Evolutionary conservation across 805 yeast genomes (phyloP).

Genomic region (Priceomyces fermenticarens): DNA sequence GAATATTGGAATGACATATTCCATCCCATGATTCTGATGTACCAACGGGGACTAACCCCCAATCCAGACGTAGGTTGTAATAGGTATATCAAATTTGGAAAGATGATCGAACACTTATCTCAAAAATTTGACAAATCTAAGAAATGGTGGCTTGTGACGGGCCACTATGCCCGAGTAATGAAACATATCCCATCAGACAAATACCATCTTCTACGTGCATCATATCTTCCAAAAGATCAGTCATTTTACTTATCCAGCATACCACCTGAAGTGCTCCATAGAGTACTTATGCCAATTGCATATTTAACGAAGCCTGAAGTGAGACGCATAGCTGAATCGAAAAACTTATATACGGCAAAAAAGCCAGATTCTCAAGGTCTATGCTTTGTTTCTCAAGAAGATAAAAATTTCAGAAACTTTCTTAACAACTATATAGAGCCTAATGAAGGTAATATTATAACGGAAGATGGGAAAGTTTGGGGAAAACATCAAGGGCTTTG

Average conservation of each 20-base stretch:
- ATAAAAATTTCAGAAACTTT: constrained; percentile 66
- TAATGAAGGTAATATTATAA: constrained; percentile 76
- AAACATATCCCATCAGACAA: constrained; percentile 25
- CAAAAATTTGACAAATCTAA: constrained; percentile 24
- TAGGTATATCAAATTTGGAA: constrained; percentile 82
- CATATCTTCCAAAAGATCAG: constrained; percentile 72
- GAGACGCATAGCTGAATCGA: constrained; percentile 58
- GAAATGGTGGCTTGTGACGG: constrained; percentile 74
- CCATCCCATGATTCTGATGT: constrained; percentile 81
- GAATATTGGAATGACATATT: constrained; percentile 95
- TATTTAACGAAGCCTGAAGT: constrained; percentile 72
- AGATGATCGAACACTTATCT: constrained; percentile 55
- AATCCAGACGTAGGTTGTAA: constrained; percentile 95
- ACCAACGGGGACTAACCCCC: constrained; percentile 76
- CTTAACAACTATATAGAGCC: constrained; percentile 70
- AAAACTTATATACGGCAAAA: constrained; percentile 57
- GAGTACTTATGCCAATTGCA: constrained; percentile 77
- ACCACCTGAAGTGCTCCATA: constrained; percentile 38
- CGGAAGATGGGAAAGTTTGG: constrained; percentile 70
- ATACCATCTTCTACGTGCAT: constrained; percentile 54
- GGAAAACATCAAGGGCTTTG: constrained; percentile 86
- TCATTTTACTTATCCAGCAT: constrained; percentile 84
- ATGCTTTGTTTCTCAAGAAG: constrained; percentile 76
- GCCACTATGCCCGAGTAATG: constrained; percentile 68
- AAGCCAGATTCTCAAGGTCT: constrained; percentile 94